Evolutionary conservation across 805 yeast species (phyloP).

Genomic region (Soucietia sequanensis): DNA sequence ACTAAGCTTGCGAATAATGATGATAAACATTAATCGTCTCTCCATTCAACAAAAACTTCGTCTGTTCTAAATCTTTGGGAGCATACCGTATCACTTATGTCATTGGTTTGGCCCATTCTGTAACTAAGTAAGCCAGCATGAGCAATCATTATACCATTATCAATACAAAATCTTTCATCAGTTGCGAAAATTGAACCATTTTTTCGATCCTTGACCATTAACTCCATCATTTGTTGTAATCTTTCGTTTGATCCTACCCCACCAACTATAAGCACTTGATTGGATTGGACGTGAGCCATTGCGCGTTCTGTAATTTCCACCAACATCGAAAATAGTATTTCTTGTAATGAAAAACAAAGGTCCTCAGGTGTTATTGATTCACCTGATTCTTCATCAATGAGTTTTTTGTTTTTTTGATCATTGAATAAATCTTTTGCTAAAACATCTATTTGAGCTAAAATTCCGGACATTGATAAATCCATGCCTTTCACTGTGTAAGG

Average conservation of each 20-base stretch:
- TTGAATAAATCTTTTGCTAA: slow-evolving; percentile 72
- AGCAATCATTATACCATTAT: slow-evolving; percentile 98
- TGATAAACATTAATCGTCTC: slow-evolving; percentile 61
- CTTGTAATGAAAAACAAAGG: slow-evolving; percentile 90
- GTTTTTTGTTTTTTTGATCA: slow-evolving; percentile 36
- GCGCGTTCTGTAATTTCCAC: slow-evolving; percentile 98
- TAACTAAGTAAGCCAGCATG: slow-evolving; percentile 91
- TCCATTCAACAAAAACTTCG: slow-evolving; percentile 87
- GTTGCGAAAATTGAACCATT: slow-evolving; percentile 91
- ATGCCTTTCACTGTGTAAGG: slow-evolving; percentile 98
- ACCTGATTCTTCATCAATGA: slow-evolving; percentile 41
- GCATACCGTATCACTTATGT: slow-evolving; percentile 71
- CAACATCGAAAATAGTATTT: slow-evolving; percentile 89
- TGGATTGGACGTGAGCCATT: slow-evolving; percentile 92
- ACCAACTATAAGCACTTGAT: slow-evolving; percentile 91
- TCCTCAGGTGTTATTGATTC: slow-evolving; percentile 75
- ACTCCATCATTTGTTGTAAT: slow-evolving; percentile 94
- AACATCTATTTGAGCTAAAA: slow-evolving; percentile 78
- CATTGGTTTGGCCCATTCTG: slow-evolving; percentile 71
- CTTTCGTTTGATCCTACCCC: slow-evolving; percentile 97
- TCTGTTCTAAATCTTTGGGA: slow-evolving; percentile 94
- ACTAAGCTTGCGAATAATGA: no score
- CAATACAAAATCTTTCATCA: slow-evolving; percentile 95
- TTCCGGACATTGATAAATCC: slow-evolving; percentile 97
- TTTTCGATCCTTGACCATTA: slow-evolving; percentile 81